These are phyloP conservation scores for Serendipita sp. DNA, from an alignment of 768 basidiomycete species.

Conservation along the genomic window DNA sequence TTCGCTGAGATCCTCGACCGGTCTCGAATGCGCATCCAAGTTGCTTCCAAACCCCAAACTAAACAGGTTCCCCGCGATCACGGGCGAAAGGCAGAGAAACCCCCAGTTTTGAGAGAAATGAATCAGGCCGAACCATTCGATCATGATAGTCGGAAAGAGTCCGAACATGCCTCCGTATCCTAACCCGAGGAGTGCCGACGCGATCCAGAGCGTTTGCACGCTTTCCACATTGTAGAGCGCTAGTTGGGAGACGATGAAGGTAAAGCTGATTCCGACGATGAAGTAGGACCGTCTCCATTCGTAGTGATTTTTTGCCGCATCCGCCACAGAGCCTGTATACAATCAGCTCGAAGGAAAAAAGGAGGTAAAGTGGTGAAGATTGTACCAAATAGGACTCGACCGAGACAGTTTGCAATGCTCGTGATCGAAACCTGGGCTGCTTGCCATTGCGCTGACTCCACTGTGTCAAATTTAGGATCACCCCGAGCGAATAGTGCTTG, in stretches of 20 bases:
- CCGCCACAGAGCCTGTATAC: constrained; percentile 46
- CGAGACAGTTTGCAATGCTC: constrained; percentile 65
- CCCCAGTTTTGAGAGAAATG: constrained; percentile 84
- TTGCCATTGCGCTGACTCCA: constrained; percentile 57
- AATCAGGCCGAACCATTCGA: constrained; percentile 87
- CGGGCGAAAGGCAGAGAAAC: constrained; percentile 51
- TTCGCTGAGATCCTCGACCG: constrained; percentile 5
- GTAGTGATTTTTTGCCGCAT: constrained; percentile 40
- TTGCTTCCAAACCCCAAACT: constrained; percentile 71
- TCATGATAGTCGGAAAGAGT: constrained; percentile 52
- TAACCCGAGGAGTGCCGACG: constrained; percentile 36
- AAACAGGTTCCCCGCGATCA: constrained; percentile 63
- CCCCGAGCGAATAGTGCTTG: constrained; percentile 49
- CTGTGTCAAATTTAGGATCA: constrained; percentile 45
- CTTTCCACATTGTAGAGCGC: constrained; percentile 37
- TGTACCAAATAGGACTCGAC: constrained; percentile 59
- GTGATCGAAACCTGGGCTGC: constrained; percentile 70
- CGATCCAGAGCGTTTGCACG: constrained; percentile 51
- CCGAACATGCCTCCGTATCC: constrained; percentile 65
- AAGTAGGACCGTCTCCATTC: constrained; percentile 50
- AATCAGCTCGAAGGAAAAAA: background rate
- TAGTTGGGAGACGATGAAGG: constrained; percentile 62
- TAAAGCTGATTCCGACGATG: constrained; percentile 44
- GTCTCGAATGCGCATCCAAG: constrained; percentile 50
- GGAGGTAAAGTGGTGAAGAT: background rate